Evolutionary conservation across 2,329 filamentous ascomycete species (phyloP).

Genomic region (Colletotrichum sp.): DNA sequence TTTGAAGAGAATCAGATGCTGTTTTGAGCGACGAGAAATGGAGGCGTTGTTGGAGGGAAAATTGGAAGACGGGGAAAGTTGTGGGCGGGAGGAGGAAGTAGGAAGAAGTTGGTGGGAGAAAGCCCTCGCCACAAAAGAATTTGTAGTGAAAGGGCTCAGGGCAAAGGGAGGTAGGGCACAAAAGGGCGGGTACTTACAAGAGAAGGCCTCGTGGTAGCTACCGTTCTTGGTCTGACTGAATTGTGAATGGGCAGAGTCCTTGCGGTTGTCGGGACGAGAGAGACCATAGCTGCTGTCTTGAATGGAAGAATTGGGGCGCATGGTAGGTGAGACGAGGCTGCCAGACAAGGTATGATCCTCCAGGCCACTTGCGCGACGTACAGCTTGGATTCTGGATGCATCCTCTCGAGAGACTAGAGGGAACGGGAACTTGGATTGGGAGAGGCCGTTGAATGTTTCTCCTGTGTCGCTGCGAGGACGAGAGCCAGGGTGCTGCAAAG

Average conservation of each 20-base stretch:
- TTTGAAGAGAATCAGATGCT: neutral
- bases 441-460: neutral
- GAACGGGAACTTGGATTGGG: constrained; percentile 2
- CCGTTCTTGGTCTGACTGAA: constrained; percentile 3
- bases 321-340: neutral
- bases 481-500: neutral
- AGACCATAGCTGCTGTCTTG: neutral
- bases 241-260: neutral
- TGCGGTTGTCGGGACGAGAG: neutral
- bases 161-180: neutral
- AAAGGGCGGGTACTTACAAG: constrained; percentile 4
- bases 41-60: neutral
- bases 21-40: neutral
- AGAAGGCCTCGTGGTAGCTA: neutral
- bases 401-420: constrained; percentile 12
- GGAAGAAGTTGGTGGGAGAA: neutral
- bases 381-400: constrained; percentile 10
- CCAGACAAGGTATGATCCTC: constrained; percentile 23
- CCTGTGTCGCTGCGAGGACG: neutral
- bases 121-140: neutral
- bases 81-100: neutral
- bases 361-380: constrained; percentile 20
- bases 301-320: neutral
- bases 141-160: neutral
- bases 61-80: neutral